Percentiles rank a stretch among this genome's conserved stretches.
phyloP scores from a whole-genome alignment of 495 filamentous ascomycete species.

The Extremus antarcticus region DNA sequence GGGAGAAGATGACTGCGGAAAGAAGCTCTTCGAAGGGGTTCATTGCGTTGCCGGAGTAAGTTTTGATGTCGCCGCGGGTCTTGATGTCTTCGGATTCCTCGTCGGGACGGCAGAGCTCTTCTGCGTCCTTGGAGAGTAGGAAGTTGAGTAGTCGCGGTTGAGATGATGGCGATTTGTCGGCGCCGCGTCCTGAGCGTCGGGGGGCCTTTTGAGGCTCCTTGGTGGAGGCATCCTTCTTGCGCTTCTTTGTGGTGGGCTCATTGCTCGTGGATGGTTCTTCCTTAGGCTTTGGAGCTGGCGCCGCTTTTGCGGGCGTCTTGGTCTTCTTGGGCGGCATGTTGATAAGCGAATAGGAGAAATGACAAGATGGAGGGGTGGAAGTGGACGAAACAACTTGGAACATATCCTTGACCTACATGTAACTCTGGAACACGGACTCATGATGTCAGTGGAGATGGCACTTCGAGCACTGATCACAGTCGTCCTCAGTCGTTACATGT shows the following conservation, averaged over 20 bases:
- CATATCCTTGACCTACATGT: too few species aligned
- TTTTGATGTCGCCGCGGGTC: conserved; percentile 14
- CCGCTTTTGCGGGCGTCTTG: not conserved
- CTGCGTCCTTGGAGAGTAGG: conserved; percentile 22
- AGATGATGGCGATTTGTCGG: conserved; percentile 7
- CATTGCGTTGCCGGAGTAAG: conserved; percentile 20
- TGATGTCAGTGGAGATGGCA: too few species aligned
- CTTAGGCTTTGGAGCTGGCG: not conserved
- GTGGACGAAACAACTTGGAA: too few species aligned
- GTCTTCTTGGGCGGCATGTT: conserved; percentile 8
- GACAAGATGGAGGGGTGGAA: too few species aligned
- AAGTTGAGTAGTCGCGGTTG: conserved; percentile 20
- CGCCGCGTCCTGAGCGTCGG: conserved; percentile 13
- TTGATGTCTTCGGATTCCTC: conserved; percentile 25
- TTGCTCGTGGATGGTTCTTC: not conserved
- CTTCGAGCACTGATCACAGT: too few species aligned
- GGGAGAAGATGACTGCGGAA: conserved; percentile 26
- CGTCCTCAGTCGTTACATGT: too few species aligned
- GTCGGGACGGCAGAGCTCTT: conserved; percentile 24
- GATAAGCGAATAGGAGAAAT: too few species aligned
- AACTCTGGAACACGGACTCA: too few species aligned
- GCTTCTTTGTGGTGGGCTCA: conserved; percentile 5
- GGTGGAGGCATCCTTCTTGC: conserved; percentile 8
- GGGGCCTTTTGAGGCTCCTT: conserved; percentile 17
- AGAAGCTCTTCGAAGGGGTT: conserved; percentile 30